Evolutionary conservation across 257 asterid species (phyloP).

Genomic region (Linderniella brevidens): DNA sequence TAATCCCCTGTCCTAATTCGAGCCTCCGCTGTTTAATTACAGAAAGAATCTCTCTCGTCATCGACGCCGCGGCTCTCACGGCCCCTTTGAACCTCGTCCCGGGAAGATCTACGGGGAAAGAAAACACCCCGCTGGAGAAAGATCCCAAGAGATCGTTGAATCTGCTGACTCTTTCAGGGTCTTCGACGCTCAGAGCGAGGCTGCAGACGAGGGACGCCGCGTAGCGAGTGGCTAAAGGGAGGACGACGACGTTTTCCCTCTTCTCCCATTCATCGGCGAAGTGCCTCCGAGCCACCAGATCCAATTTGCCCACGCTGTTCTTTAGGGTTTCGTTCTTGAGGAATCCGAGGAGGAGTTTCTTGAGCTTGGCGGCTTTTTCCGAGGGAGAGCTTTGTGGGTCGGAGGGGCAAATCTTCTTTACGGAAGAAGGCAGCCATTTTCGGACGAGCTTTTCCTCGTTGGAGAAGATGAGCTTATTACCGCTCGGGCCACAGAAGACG

Average conservation of each 20-base stretch:
- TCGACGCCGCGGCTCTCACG: conserved; percentile 16
- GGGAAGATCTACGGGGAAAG: conserved; percentile 28
- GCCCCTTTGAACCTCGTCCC: conserved; percentile 28
- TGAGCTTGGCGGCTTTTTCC: conserved; percentile 23
- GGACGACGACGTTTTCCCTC: conserved; percentile 13
- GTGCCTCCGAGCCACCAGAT: neutral
- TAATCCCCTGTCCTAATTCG: conserved; percentile 13
- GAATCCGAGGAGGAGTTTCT: conserved; percentile 24
- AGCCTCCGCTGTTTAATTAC: conserved; percentile 21
- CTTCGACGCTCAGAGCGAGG: conserved; percentile 35
- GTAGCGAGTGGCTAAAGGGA: conserved; percentile 18
- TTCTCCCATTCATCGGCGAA: conserved; percentile 15
- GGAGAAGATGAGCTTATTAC: conserved; percentile 32
- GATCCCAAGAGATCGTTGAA: conserved; percentile 19
- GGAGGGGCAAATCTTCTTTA: conserved; percentile 16
- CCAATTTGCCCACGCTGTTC: too few relatives aligned
- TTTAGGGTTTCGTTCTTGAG: conserved; percentile 26
- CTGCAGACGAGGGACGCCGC: conserved; percentile 32
- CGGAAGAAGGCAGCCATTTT: conserved; percentile 31
- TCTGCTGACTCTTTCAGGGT: conserved; percentile 12
- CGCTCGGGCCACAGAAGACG: conserved; percentile 28
- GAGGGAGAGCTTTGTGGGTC: conserved; percentile 18
- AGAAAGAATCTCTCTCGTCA: conserved; percentile 17
- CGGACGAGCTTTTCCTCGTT: conserved; percentile 35
- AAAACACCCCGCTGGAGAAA: conserved; percentile 25